phyloP scores from a whole-genome alignment of 805 yeast species.

The Kuraishia piskuri region DNA sequence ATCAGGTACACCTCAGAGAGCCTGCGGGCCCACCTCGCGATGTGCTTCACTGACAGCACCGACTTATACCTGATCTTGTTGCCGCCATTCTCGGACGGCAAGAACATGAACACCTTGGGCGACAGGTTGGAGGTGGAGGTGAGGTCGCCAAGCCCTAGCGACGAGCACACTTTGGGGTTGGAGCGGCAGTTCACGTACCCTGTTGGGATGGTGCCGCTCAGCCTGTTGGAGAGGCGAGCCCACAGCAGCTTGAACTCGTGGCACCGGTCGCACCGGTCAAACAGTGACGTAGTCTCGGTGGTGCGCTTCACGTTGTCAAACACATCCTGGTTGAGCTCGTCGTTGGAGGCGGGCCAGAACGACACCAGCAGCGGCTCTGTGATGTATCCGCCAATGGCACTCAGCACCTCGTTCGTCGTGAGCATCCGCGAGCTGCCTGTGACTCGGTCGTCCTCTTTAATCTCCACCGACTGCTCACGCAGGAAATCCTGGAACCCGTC shows the following conservation, averaged over 20 bases:
- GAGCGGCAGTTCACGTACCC: slow-evolving; percentile 56
- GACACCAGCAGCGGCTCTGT: slow-evolving; percentile 47
- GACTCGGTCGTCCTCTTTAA: slow-evolving; percentile 27
- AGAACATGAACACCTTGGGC: slow-evolving; percentile 25
- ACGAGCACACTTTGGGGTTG: slow-evolving; percentile 40
- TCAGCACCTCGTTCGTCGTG: slow-evolving; percentile 32
- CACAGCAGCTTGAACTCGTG: slow-evolving; percentile 44
- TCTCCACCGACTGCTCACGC: slow-evolving; percentile 42
- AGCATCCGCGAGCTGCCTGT: slow-evolving; percentile 29
- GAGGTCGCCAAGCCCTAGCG: slow-evolving; percentile 35
- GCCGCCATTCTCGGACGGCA: slow-evolving; percentile 44
- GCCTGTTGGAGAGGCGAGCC: slow-evolving; percentile 45
- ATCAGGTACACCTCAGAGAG: slow-evolving; percentile 37
- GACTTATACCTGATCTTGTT: slow-evolving; percentile 35
- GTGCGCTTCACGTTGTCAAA: slow-evolving; percentile 23
- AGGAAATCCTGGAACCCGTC: slow-evolving; percentile 46
- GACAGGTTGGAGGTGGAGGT: slow-evolving; percentile 5
- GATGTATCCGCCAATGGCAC: slow-evolving; percentile 41
- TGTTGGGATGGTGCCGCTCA: slow-evolving; percentile 28
- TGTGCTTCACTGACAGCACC: slow-evolving; percentile 15
- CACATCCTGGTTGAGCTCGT: slow-evolving; percentile 25
- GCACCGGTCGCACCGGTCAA: slow-evolving; percentile 39
- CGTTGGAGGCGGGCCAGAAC: slow-evolving; percentile 53
- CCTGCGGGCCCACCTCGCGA: slow-evolving; percentile 37
- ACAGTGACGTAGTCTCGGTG: slow-evolving; percentile 24